Conservation (phyloP, 768 basidiomycete species). For the Sarcodon aspratus region DNA sequence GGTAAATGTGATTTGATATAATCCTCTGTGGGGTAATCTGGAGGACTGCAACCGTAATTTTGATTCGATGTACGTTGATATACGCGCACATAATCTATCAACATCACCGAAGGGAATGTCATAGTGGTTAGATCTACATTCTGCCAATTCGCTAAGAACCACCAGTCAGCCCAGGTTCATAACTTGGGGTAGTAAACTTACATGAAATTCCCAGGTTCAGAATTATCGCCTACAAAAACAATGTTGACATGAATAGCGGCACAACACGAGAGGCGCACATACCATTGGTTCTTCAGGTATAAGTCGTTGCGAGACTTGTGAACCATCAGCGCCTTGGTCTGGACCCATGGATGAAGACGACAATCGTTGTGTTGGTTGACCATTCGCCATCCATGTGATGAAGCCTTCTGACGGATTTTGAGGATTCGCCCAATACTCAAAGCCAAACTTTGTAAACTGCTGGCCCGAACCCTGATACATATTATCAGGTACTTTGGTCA, state of each 20-base stretch:
- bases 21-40: constrained; percentile 49
- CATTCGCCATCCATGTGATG: constrained; percentile 69
- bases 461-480: constrained; percentile 50
- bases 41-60: constrained; percentile 61
- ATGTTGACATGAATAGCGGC: neutral
- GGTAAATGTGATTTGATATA: constrained; percentile 45
- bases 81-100: constrained; percentile 72
- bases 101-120: constrained; percentile 59
- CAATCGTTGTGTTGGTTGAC: constrained; percentile 35
- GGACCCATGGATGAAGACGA: constrained; percentile 45
- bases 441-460: constrained; percentile 42
- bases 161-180: neutral
- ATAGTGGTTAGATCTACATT: constrained; percentile 40
- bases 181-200: constrained; percentile 10
- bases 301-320: constrained; percentile 46
- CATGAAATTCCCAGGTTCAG: constrained; percentile 56
- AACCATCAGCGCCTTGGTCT: constrained; percentile 26
- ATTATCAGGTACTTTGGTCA: constrained; percentile 36
- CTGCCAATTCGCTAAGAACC: constrained; percentile 50
- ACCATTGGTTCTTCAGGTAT: constrained; percentile 45
- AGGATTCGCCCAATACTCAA: constrained; percentile 66
- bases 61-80: constrained; percentile 51
- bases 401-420: constrained; percentile 41
- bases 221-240: constrained; percentile 29
- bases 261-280: neutral